phyloP scores from a whole-genome alignment of 2,329 filamentous ascomycete species.

The Graphium sp. region DNA sequence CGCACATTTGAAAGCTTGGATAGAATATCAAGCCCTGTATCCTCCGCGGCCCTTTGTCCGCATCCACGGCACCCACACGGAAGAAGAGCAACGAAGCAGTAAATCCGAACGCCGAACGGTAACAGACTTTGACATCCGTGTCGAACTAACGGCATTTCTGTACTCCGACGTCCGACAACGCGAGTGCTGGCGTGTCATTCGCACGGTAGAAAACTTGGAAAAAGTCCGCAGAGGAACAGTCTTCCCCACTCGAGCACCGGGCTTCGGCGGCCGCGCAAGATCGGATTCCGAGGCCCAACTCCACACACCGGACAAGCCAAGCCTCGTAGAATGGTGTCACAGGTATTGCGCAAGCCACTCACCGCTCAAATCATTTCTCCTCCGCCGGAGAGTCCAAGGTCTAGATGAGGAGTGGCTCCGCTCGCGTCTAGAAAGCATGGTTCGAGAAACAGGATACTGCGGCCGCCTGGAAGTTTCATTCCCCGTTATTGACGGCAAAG shows the following conservation, averaged over 20 bases:
- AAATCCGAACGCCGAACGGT: conserved; percentile 27
- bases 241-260: conserved; percentile 30
- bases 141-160: conserved; percentile 43
- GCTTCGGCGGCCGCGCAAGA: conserved; percentile 11
- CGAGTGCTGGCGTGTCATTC: conserved; percentile 24
- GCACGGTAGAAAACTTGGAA: conserved; percentile 38
- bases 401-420: conserved; percentile 40
- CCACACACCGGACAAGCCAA: conserved; percentile 1
- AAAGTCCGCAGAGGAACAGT: conserved; percentile 49
- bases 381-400: conserved; percentile 36
- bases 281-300: conserved; percentile 23
- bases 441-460: conserved; percentile 50
- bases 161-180: conserved; percentile 23
- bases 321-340: conserved; percentile 44
- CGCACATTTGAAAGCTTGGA: conserved; percentile 22
- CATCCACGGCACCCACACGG: conserved; percentile 33
- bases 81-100: conserved; percentile 23
- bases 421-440: conserved; percentile 32
- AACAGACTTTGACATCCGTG: conserved; percentile 40
- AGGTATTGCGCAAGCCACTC: conserved; percentile 43
- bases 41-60: conserved; percentile 37
- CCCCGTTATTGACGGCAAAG: conserved; percentile 33
- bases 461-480: conserved; percentile 43
- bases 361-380: conserved; percentile 36
- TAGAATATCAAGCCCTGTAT: conserved; percentile 22